Conservation (phyloP, 2,329 filamentous ascomycete species). For the Ophiostoma sp. region DNA sequence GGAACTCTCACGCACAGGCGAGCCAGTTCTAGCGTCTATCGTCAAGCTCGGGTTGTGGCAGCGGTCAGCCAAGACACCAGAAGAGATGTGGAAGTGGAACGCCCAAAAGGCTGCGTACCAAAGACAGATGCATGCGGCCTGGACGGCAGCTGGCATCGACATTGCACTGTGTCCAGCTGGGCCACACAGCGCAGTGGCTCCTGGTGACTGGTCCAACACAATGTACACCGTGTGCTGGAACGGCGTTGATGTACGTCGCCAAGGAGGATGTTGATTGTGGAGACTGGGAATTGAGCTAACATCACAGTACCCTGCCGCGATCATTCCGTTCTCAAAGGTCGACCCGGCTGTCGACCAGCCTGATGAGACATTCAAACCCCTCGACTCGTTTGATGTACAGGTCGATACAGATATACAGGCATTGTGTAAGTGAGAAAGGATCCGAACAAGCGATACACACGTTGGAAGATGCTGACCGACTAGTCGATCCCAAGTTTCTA, state of each 20-base stretch:
- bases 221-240: background rate
- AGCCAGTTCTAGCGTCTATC: background rate
- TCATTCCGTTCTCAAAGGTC: background rate
- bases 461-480: background rate
- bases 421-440: background rate
- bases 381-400: background rate
- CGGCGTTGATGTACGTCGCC: too few species aligned
- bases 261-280: too few species aligned
- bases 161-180: background rate
- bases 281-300: too few species aligned
- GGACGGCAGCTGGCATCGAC: background rate
- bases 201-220: background rate
- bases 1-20: background rate
- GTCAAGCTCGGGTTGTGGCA: background rate
- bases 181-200: constrained; percentile 27
- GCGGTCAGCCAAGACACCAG: background rate
- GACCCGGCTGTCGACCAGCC: background rate
- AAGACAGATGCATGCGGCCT: background rate
- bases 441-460: background rate
- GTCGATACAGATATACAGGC: background rate
- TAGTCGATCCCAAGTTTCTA: background rate
- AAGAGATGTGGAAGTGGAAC: background rate
- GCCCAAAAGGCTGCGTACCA: background rate
- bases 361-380: background rate
- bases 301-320: background rate